Conservation (phyloP, 1,284 basidiomycete genomes). For the Apiotrichum brassicae region DNA sequence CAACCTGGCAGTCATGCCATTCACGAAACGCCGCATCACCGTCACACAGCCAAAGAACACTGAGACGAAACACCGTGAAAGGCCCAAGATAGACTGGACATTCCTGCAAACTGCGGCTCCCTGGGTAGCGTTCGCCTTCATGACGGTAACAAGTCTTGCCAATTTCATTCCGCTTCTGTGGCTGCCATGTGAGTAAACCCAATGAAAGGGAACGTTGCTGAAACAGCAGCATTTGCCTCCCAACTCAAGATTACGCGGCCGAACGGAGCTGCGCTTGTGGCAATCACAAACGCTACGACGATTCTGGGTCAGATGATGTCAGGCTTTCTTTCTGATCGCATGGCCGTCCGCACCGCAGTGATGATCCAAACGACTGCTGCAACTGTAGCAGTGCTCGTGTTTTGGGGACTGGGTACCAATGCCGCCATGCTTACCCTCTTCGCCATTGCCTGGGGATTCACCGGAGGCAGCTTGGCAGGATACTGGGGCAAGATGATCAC, state of each 20-base stretch:
- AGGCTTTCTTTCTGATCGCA: conserved; percentile 38
- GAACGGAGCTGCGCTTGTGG: conserved; percentile 37
- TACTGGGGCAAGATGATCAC: conserved; percentile 35
- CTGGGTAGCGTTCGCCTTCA: conserved; percentile 31
- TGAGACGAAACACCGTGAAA: not conserved
- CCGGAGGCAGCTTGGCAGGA: conserved; percentile 28
- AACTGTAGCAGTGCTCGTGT: conserved; percentile 34
- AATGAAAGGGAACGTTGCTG: not conserved
- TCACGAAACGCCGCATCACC: conserved; percentile 39
- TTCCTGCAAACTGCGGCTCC: conserved; percentile 28
- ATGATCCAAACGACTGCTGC: conserved; percentile 32
- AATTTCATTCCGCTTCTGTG: conserved; percentile 44
- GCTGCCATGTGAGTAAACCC: conserved; percentile 34
- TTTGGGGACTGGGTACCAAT: conserved; percentile 45
- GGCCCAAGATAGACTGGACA: conserved; percentile 16
- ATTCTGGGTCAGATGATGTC: conserved; percentile 36
- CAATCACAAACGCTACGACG: conserved; percentile 42
- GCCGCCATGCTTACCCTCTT: conserved; percentile 26
- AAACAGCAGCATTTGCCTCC: conserved; percentile 30
- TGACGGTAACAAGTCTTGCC: conserved; percentile 35
- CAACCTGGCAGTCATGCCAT: conserved; percentile 27
- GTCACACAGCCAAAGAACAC: conserved; percentile 5
- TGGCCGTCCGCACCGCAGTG: conserved; percentile 30
- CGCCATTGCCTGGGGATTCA: conserved; percentile 28
- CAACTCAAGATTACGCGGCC: conserved; percentile 32